Conservation (phyloP, 192 early-diverging fungal genomes). For the Coemansia sp. region DNA sequence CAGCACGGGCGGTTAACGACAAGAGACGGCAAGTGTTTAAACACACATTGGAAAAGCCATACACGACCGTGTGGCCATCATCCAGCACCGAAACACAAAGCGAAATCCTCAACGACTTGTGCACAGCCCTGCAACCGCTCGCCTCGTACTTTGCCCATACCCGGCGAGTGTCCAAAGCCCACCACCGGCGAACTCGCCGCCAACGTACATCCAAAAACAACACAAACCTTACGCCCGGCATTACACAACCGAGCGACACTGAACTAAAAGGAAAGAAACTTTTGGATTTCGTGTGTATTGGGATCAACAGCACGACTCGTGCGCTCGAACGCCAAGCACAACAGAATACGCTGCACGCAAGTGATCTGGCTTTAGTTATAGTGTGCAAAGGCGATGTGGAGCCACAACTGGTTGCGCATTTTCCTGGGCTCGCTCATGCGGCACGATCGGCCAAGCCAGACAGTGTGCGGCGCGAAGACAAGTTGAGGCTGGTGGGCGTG, state of each 20-base stretch:
- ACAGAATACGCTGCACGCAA: neutral
- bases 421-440: slow-evolving; percentile 39
- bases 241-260: neutral
- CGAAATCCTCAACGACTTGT: slow-evolving; percentile 23
- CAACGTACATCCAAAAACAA: neutral
- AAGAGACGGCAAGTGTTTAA: slow-evolving; percentile 44
- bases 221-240: neutral
- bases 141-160: slow-evolving; percentile 28
- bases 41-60: slow-evolving; percentile 44
- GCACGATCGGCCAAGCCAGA: slow-evolving; percentile 8
- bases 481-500: slow-evolving; percentile 34
- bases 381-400: slow-evolving; percentile 45
- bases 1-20: slow-evolving; percentile 20
- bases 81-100: slow-evolving; percentile 8
- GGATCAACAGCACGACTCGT: slow-evolving; percentile 47
- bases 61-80: slow-evolving; percentile 36
- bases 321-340: slow-evolving; percentile 37
- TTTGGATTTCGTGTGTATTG: slow-evolving; percentile 29
- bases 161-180: slow-evolving; percentile 25
- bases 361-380: slow-evolving; percentile 33
- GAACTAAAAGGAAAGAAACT: neutral
- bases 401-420: slow-evolving; percentile 37
- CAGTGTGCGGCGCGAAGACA: neutral
- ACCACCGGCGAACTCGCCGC: slow-evolving; percentile 12
- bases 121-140: slow-evolving; percentile 28